These are phyloP conservation scores for Tolypocladium pustulatum DNA, from an alignment of 2,329 filamentous ascomycete genomes.

Conservation along the genomic window DNA sequence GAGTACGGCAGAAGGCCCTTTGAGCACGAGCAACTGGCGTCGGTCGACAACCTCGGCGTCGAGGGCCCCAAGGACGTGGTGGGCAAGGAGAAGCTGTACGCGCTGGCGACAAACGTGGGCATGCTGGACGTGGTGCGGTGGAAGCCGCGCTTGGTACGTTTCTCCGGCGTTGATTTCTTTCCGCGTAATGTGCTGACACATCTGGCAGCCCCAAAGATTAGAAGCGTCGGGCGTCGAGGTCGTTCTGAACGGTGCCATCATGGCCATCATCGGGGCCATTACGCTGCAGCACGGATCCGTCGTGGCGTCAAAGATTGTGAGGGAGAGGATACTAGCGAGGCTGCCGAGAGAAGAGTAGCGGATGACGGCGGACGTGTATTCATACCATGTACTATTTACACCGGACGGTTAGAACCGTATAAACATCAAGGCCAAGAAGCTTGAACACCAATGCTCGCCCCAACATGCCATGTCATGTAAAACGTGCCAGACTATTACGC, in stretches of 20 bases:
- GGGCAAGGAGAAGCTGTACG: slow-evolving; percentile 53
- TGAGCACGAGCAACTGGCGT: slow-evolving; percentile 57
- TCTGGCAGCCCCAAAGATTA: slow-evolving; percentile 50
- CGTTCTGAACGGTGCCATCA: slow-evolving; percentile 67
- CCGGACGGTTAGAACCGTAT: slow-evolving; percentile 8
- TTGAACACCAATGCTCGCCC: not conserved
- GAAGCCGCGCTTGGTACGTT: slow-evolving; percentile 70
- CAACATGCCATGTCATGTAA: not conserved
- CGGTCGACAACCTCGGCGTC: slow-evolving; percentile 60
- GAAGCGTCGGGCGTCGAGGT: slow-evolving; percentile 61
- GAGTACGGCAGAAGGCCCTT: slow-evolving; percentile 53
- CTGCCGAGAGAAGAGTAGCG: slow-evolving; percentile 10
- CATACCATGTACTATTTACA: slow-evolving; percentile 14
- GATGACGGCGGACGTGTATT: not conserved
- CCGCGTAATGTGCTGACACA: slow-evolving; percentile 1
- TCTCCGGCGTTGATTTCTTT: too few relatives aligned
- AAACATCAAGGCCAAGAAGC: slow-evolving; percentile 1
- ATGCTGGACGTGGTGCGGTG: slow-evolving; percentile 71
- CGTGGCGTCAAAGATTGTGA: slow-evolving; percentile 62
- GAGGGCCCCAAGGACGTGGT: slow-evolving; percentile 51
- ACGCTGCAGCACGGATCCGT: slow-evolving; percentile 79
- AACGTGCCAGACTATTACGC: not conserved
- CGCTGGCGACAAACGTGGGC: slow-evolving; percentile 59
- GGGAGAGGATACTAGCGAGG: slow-evolving; percentile 58
- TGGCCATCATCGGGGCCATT: slow-evolving; percentile 80